Evolutionary conservation across 331 rosid species (phyloP), one percentile per base, ranked within the genome.

Genomic region (Saraca asoca): DNA sequence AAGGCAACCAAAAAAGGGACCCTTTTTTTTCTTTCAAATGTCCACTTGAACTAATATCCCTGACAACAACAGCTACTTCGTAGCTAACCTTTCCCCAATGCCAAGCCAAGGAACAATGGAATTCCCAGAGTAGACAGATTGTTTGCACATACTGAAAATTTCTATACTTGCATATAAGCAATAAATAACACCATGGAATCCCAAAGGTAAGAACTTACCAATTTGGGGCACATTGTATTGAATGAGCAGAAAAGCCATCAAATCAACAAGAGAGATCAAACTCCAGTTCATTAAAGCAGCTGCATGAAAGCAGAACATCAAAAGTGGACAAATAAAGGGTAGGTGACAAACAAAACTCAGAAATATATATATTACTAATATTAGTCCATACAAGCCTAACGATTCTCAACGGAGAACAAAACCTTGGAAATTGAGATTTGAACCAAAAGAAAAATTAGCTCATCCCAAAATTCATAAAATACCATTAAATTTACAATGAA

Each of bases 261-360:
- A 83, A 83, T 90, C 81, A 66, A 80, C 50, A n/a, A 94, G 84
- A 70, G 97, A 88, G 71, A 94, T 76, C 82, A 90, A 79, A 84
- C 97, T 90, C 95, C 99, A 83, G 78, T 90, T 86, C 72, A 82
- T 77, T 43, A 83, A 70, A 75, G 97, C 85, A 78, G 95, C 99
- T 94, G 92, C 86, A 86, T 49, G 35, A 59, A 80, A 85, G 54
- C 14, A 39, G 16, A 74, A 54, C 29, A 48, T 5, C 58, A 49
- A 49, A 58, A 68, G 65, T 71, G 38, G 66, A 75, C 69, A 35
- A 63, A 65, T 70, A 46, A 39, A 70, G 56, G 66, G 12, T 9
- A 43, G 60, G 13, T 12, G 12, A 44, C 55, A 67, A 44, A 42
- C 35, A 62, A 62, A 50, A 16, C 58, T 52, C 10, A 38, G 38